Conservation (phyloP, 768 basidiomycete genomes). For the Termitomyces sp. region DNA sequence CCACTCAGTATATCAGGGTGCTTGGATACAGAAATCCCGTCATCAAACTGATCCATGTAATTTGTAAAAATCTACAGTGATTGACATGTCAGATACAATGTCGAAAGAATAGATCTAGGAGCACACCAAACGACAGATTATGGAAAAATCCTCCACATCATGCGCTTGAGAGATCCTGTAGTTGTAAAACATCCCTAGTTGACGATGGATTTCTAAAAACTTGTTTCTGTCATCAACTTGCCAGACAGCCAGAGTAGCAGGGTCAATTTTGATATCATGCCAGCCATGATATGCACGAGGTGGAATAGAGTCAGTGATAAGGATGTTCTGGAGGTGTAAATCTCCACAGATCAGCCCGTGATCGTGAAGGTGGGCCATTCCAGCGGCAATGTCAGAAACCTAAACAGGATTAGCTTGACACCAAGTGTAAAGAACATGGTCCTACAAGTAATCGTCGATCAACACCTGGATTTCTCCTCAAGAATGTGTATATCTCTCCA, state of each 20-base stretch:
- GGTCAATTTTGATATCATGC: neutral
- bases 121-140: no score
- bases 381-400: neutral
- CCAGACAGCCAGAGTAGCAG: neutral
- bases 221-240: neutral
- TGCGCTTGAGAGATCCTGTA: no score
- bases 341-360: neutral
- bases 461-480: neutral
- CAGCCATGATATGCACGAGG: neutral
- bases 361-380: neutral
- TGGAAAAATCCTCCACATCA: no score
- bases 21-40: no score
- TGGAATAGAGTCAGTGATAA: neutral
- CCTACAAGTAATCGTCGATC: neutral
- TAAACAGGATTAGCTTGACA: neutral
- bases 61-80: no score
- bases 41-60: no score
- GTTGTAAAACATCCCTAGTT: no score
- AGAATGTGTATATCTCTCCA: neutral
- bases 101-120: no score
- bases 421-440: neutral
- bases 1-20: no score
- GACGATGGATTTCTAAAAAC: neutral
- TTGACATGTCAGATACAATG: no score
- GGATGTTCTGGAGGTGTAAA: no score